These are phyloP conservation scores for Melastoma candidum DNA, from an alignment of 441 rosid species.

Conservation along the genomic window DNA sequence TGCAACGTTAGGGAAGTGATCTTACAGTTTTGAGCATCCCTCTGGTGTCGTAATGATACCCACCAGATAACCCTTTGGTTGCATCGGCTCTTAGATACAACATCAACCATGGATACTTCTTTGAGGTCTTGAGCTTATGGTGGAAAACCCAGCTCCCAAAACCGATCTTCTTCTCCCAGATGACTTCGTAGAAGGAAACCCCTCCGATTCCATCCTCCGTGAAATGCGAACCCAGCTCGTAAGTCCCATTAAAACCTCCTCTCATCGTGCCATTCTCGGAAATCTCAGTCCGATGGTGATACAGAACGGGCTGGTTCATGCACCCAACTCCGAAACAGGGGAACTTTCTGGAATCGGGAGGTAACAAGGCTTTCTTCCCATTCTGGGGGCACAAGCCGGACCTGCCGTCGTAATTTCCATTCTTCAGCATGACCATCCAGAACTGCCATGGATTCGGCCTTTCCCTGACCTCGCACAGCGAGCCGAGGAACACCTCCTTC, in stretches of 20 bases:
- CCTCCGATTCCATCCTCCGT: conserved; percentile 14
- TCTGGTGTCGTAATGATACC: conserved; percentile 51
- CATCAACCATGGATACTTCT: conserved; percentile 60
- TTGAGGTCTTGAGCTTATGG: conserved; percentile 48
- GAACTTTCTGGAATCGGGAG: conserved; percentile 29
- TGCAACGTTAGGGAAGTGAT: no score
- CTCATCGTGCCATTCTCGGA: conserved; percentile 37
- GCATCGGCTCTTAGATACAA: conserved; percentile 69
- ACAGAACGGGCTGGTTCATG: conserved; percentile 50
- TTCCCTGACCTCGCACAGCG: conserved; percentile 40
- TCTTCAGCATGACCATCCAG: conserved; percentile 69
- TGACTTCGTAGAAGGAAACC: conserved; percentile 41
- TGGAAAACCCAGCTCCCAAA: conserved; percentile 49
- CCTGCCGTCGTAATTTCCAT: conserved; percentile 46
- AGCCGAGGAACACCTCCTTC: conserved; percentile 45
- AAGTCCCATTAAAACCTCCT: conserved; percentile 53
- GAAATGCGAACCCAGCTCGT: conserved; percentile 26
- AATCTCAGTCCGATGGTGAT: conserved; percentile 32
- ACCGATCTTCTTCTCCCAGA: conserved; percentile 55
- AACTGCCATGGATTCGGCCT: conserved; percentile 49
- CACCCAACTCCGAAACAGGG: conserved; percentile 51
- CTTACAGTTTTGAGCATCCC: conserved; percentile 59
- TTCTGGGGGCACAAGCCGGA: conserved; percentile 41
- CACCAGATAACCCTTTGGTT: conserved; percentile 55
- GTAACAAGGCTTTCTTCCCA: conserved; percentile 26